phyloP scores from a whole-genome alignment of 441 rosid species.

The Pelargonium cotyledonis region DNA sequence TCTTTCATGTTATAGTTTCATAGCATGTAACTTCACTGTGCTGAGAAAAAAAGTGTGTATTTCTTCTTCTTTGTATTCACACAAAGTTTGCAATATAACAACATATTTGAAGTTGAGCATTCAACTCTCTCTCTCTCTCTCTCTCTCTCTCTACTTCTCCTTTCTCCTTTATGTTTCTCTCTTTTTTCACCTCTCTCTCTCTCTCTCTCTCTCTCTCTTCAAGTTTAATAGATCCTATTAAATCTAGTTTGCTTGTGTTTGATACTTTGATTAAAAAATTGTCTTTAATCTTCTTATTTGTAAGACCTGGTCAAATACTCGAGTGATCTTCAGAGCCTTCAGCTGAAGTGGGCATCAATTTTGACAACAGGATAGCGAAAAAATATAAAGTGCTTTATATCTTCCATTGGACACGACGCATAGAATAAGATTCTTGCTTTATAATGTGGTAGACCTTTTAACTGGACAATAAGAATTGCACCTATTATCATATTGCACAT shows the following conservation, averaged over 20 bases:
- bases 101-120: background rate
- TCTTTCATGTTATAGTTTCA: background rate
- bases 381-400: background rate
- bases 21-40: background rate
- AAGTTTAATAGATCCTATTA: background rate
- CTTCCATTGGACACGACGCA: background rate
- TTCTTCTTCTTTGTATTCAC: background rate
- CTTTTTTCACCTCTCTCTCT: too few relatives aligned
- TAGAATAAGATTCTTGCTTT: background rate
- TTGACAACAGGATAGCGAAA: background rate
- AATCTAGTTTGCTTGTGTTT: background rate
- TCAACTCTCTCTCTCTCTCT: background rate
- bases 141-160: background rate
- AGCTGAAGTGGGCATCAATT: background rate
- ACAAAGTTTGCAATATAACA: background rate
- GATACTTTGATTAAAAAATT: background rate
- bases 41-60: background rate
- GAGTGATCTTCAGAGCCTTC: background rate
- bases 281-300: background rate
- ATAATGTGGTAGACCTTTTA: background rate
- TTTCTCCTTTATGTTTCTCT: too few relatives aligned
- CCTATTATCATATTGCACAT: background rate
- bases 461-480: background rate
- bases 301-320: background rate
- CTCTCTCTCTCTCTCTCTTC: too few relatives aligned